Evolutionary conservation across 208 protist genomes (phyloP).

Genomic region (Leptomonas seymouri): DNA sequence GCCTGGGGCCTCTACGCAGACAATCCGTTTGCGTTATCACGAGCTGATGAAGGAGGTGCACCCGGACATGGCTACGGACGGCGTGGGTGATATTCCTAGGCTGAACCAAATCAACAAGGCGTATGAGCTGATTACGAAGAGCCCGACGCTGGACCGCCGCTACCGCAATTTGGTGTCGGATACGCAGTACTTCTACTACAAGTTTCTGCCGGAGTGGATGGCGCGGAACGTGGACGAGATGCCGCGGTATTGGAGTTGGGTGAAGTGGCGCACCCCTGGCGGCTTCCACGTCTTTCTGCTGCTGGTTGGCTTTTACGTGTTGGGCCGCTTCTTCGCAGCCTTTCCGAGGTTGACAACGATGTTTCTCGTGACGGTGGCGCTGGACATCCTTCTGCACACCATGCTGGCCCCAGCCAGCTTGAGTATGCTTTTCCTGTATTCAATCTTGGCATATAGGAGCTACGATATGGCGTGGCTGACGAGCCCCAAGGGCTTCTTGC

Average conservation of each 20-base stretch:
- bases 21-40: conserved; percentile 84
- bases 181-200: conserved; percentile 89
- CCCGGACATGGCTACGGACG: conserved; percentile 75
- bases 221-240: conserved; percentile 92
- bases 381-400: conserved; percentile 85
- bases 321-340: conserved; percentile 77
- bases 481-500: conserved; percentile 86
- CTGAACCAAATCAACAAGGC: conserved; percentile 91
- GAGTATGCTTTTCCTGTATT: conserved; percentile 85
- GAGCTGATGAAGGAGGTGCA: conserved; percentile 87
- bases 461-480: conserved; percentile 91
- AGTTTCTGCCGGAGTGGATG: conserved; percentile 91
- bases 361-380: conserved; percentile 55
- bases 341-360: conserved; percentile 76
- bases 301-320: conserved; percentile 62
- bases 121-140: conserved; percentile 89
- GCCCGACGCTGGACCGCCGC: conserved; percentile 83
- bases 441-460: conserved; percentile 79
- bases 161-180: conserved; percentile 89
- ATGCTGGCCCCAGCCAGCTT: conserved; percentile 86
- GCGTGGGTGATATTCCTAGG: conserved; percentile 73
- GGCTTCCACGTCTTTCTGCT: conserved; percentile 74
- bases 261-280: conserved; percentile 76
- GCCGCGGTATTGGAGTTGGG: conserved; percentile 91
- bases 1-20: conserved; percentile 69